phyloP scores from a whole-genome alignment of 2,329 filamentous ascomycete species.

The Leptographium lundbergii region DNA sequence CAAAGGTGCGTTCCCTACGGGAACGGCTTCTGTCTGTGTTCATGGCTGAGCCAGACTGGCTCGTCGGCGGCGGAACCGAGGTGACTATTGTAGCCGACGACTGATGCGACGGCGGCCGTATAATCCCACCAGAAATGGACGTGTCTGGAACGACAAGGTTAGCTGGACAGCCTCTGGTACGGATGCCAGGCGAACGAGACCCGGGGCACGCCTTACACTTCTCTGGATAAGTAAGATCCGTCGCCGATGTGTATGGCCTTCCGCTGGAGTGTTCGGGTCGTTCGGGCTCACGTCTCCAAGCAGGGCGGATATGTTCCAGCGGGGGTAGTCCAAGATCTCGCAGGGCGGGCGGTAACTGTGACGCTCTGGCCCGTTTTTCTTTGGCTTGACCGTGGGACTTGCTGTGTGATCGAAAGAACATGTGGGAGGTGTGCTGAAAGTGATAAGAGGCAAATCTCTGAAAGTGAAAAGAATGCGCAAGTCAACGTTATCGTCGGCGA shows the following conservation, averaged over 20 bases:
- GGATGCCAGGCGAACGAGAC: background rate
- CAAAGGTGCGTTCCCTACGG: conserved; percentile 84
- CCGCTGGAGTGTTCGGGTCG: conserved; percentile 15
- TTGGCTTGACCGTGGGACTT: conserved; percentile 24
- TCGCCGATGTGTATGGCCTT: conserved; percentile 13
- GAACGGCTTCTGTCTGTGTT: conserved; percentile 65
- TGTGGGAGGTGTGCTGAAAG: conserved; percentile 17
- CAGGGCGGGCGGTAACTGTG: conserved; percentile 19
- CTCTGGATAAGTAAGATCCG: conserved; percentile 16
- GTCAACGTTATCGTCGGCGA: background rate
- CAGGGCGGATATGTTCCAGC: conserved; percentile 12
- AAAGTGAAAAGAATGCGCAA: background rate
- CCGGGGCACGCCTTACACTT: conserved; percentile 19
- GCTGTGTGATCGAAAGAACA: conserved; percentile 32
- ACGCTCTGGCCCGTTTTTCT: conserved; percentile 24
- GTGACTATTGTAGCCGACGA: conserved; percentile 23
- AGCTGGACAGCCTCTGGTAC: background rate
- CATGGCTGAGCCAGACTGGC: conserved; percentile 30
- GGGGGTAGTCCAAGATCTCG: conserved; percentile 24
- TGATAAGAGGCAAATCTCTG: background rate
- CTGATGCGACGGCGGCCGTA: conserved; percentile 26
- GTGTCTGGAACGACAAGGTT: conserved; percentile 15
- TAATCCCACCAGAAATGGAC: conserved; percentile 23
- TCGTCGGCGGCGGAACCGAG: conserved; percentile 23
- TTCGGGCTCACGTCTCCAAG: conserved; percentile 17